Evolutionary conservation across 2,329 filamentous ascomycete genomes (phyloP).

Genomic region (Fusarium sp.): DNA sequence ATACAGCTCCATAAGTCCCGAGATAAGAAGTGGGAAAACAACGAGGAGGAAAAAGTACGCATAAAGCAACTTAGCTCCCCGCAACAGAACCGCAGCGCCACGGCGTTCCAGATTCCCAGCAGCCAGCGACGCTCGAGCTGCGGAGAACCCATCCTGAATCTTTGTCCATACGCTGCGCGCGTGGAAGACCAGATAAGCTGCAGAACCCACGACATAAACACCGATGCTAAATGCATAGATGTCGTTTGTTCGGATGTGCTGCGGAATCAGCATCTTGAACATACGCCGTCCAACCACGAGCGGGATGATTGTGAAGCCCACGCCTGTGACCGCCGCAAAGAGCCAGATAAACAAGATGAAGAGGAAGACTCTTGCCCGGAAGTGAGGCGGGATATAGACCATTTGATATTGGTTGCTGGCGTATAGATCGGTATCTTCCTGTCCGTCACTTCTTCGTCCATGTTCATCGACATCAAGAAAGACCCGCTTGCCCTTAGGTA

Average conservation of each 20-base stretch:
- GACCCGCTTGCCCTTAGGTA: conserved; percentile 84
- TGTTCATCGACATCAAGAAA: conserved; percentile 81
- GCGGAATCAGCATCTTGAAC: conserved; percentile 79
- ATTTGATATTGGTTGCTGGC: conserved; percentile 73
- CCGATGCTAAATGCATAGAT: conserved; percentile 96
- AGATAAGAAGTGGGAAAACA: conserved; percentile 84
- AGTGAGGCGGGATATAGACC: conserved; percentile 87
- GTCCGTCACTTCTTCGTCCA: conserved; percentile 73
- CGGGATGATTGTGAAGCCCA: conserved; percentile 87
- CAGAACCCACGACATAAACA: conserved; percentile 80
- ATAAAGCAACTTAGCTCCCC: conserved; percentile 71
- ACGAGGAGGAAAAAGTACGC: conserved; percentile 80
- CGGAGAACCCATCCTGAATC: conserved; percentile 50
- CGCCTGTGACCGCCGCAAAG: conserved; percentile 89
- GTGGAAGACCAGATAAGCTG: conserved; percentile 73
- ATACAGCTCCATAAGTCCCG: conserved; percentile 88
- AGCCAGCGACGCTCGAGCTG: conserved; percentile 41
- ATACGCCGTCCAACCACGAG: conserved; percentile 86
- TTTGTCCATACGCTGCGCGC: conserved; percentile 56
- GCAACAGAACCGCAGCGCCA: conserved; percentile 49
- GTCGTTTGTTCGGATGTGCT: conserved; percentile 84
- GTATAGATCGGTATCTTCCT: conserved; percentile 63
- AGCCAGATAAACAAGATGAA: conserved; percentile 94
- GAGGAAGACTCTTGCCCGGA: conserved; percentile 81
- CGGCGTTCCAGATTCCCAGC: conserved; percentile 43